Evolutionary conservation across 805 yeast genomes (phyloP), one percentile per base, ranked within the genome.

Genomic region (Zygoascus ofunaensis): DNA sequence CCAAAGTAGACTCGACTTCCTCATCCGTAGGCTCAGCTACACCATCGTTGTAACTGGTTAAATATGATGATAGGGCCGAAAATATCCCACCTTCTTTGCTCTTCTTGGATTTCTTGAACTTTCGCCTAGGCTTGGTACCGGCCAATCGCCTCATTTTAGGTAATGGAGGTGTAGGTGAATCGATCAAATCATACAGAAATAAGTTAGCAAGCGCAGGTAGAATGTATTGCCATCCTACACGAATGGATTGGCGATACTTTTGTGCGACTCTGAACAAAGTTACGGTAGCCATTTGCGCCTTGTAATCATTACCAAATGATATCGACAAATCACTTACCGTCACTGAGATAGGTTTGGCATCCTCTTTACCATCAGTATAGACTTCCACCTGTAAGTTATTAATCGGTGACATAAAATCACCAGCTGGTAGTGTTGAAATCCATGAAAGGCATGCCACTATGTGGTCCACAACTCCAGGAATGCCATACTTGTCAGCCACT

Each of bases 11-110:
- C 50, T 87, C 95, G 41, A 92, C 81, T 54, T 90, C 97, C 56
- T 86, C 95, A 45, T 85, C 94, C 1, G 94, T 76, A 10, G 99
- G 99, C 61, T 90, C 97, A 0, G 82, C 80, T 3, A 84, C 79
- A 43, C 86, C 94, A 55, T 87, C 97, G 1, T 82, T 70, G 46
- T 80, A 76, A 17, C 97, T 92, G 50, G 92, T 85, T 62, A 92
- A 73, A 56, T 87, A 90, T 0, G 95, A 86, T 1, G 97, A 87
- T 55, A 92, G 80, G 0, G 97, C 84, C 0, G 95, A 84, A 44
- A 92, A 75, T n/a, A 92, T 58, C 2, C 97, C 87, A 8, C 71
- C 49, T 28, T 80, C 94, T 54, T 79, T 83, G 32, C 78, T 74
- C 1, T 82, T 79, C 40, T 77, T 77, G 12, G 77, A 59, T 49